Percentiles rank a stretch among this genome's conserved stretches.
phyloP scores from a whole-genome alignment of 768 basidiomycete species.

The Agaricus sinodeliciosus region DNA sequence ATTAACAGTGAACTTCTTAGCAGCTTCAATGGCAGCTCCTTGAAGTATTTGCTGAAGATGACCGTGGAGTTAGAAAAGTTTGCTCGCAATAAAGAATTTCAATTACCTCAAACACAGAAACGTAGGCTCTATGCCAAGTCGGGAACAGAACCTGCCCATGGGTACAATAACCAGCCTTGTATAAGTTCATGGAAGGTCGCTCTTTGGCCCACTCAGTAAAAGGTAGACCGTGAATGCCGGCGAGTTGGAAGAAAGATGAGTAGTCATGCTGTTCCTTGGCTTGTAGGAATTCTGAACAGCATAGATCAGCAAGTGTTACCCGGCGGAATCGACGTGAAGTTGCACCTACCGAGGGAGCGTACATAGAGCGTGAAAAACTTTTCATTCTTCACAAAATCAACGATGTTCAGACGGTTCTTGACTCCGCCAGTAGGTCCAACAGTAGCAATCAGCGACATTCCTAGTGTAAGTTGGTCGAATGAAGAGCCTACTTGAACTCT shows the following conservation, averaged over 20 bases:
- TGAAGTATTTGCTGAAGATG: slow-evolving; percentile 39
- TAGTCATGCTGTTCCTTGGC: not conserved
- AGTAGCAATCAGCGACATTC: not conserved
- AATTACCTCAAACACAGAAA: slow-evolving; percentile 41
- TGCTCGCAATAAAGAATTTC: not conserved
- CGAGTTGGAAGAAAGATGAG: slow-evolving; percentile 35
- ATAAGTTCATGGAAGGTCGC: slow-evolving; percentile 15
- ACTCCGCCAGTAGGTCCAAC: not conserved
- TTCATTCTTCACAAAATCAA: slow-evolving; percentile 33
- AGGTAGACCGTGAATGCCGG: slow-evolving; percentile 47
- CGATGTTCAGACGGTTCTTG: slow-evolving; percentile 34
- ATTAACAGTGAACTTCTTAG: slow-evolving; percentile 27
- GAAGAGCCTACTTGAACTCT: too few relatives aligned
- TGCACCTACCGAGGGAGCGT: slow-evolving; percentile 38
- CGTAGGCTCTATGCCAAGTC: slow-evolving; percentile 50
- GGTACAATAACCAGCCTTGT: slow-evolving; percentile 43
- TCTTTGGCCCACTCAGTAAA: slow-evolving; percentile 31
- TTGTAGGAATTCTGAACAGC: slow-evolving; percentile 1
- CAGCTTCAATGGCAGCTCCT: slow-evolving; percentile 31
- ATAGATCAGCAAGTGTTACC: not conserved
- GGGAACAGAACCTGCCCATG: slow-evolving; percentile 48
- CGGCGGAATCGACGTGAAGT: not conserved
- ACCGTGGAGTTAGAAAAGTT: not conserved
- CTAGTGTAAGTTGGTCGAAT: too few relatives aligned
- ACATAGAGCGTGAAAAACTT: slow-evolving; percentile 46